Evolutionary conservation across 441 rosid genomes (phyloP).

Genomic region (Corymbia calophylla): DNA sequence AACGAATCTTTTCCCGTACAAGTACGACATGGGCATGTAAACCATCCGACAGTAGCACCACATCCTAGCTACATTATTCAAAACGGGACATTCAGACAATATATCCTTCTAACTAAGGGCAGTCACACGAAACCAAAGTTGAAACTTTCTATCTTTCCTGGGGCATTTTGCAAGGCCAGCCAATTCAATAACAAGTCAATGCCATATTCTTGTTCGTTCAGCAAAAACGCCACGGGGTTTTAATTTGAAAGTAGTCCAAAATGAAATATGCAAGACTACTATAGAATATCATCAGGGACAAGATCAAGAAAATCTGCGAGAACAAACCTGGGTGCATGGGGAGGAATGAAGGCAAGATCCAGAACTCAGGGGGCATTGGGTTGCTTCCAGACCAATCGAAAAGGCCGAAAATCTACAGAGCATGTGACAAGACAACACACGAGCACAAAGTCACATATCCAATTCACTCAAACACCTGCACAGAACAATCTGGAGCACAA

Average conservation of each 20-base stretch:
- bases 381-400: constrained; percentile 11
- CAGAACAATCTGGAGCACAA: neutral
- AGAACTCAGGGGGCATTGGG: constrained; percentile 15
- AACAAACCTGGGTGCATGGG: constrained; percentile 9
- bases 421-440: neutral
- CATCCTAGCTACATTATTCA: constrained; percentile 4
- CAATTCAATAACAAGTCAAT: neutral
- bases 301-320: neutral
- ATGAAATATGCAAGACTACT: neutral
- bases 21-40: constrained; percentile 15
- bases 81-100: neutral
- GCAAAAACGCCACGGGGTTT: neutral
- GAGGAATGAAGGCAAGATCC: constrained; percentile 11
- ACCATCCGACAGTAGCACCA: constrained; percentile 13
- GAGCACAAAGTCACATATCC: neutral
- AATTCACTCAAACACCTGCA: neutral
- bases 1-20: constrained; percentile 5
- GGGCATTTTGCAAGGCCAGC: neutral
- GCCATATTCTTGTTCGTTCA: neutral
- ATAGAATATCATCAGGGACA: neutral
- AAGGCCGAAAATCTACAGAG: constrained; percentile 1
- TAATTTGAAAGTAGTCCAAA: neutral
- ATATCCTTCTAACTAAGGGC: neutral
- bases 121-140: neutral
- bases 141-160: neutral